These are phyloP conservation scores for Fraxinus angustifolia DNA, from an alignment of 305 asterid genomes.

Conservation along the genomic window DNA sequence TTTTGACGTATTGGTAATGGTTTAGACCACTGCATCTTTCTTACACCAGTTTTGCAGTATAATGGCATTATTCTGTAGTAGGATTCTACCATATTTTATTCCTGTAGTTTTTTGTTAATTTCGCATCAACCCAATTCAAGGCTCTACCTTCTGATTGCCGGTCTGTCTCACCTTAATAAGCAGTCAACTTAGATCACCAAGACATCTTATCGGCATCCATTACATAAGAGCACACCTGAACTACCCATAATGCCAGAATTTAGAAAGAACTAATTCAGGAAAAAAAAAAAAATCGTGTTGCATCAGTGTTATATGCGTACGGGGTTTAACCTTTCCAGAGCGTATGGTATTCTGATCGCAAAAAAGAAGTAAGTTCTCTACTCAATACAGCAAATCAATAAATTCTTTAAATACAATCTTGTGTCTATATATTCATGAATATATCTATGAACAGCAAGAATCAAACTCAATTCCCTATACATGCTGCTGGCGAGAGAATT, in stretches of 20 bases:
- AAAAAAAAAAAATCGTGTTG: not conserved
- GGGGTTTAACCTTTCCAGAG: not conserved
- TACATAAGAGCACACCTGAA: not conserved
- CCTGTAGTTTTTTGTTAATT: not conserved
- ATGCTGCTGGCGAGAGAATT: not conserved
- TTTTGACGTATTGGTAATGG: not conserved
- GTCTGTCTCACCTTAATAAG: not conserved
- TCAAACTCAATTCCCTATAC: not conserved
- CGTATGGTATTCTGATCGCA: not conserved
- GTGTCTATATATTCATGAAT: not conserved
- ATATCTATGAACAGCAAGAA: not conserved
- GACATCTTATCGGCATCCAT: not conserved
- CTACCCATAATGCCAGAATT: not conserved
- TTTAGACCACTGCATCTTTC: not conserved
- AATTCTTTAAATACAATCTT: not conserved
- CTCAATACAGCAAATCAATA: not conserved
- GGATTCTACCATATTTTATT: not conserved
- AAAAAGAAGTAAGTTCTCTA: not conserved
- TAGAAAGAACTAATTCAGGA: not conserved
- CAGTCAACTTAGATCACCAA: not conserved
- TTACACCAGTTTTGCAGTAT: not conserved
- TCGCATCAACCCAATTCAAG: not conserved
- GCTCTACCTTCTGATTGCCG: not conserved
- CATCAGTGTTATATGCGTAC: not conserved
- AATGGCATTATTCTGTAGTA: not conserved